phyloP scores from a whole-genome alignment of 148 eudicot genomes.

The Amaranthus hypochondriacus region DNA sequence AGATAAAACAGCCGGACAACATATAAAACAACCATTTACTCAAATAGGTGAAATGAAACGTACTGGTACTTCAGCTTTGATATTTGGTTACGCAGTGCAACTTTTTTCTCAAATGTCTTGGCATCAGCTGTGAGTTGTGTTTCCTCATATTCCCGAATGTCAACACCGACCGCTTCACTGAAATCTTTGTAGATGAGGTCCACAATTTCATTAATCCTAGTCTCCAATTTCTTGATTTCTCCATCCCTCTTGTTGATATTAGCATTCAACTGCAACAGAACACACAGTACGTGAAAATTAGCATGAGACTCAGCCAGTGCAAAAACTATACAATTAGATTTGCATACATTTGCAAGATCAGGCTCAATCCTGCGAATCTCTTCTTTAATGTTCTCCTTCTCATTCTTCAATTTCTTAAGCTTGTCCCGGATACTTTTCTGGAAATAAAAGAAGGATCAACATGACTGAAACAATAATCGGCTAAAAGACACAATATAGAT shows the following conservation, averaged over 20 bases:
- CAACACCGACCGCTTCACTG: slow-evolving; percentile 82
- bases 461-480: neutral
- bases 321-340: slow-evolving; percentile 2
- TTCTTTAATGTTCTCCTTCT: slow-evolving; percentile 54
- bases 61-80: slow-evolving; percentile 95
- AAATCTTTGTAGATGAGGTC: slow-evolving; percentile 78
- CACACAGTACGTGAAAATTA: slow-evolving; percentile 11
- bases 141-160: slow-evolving; percentile 90
- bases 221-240: slow-evolving; percentile 61
- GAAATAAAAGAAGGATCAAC: slow-evolving; percentile 20
- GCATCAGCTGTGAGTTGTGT: slow-evolving; percentile 83
- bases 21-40: neutral
- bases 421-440: slow-evolving; percentile 85
- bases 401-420: slow-evolving; percentile 58
- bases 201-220: slow-evolving; percentile 73
- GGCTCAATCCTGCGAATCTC: slow-evolving; percentile 65
- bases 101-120: slow-evolving; percentile 70
- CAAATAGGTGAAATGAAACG: slow-evolving; percentile 25
- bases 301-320: slow-evolving; percentile 1
- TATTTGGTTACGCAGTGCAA: slow-evolving; percentile 74
- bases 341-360: slow-evolving; percentile 57
- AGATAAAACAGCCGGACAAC: neutral
- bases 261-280: slow-evolving; percentile 50
- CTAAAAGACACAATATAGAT: neutral
- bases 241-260: slow-evolving; percentile 45